Percentiles rank a stretch among this genome's conserved stretches.
Evolutionary conservation across 202 grass and related monocot genomes (phyloP).

Genomic region (Hordeum pubiflorum): DNA sequence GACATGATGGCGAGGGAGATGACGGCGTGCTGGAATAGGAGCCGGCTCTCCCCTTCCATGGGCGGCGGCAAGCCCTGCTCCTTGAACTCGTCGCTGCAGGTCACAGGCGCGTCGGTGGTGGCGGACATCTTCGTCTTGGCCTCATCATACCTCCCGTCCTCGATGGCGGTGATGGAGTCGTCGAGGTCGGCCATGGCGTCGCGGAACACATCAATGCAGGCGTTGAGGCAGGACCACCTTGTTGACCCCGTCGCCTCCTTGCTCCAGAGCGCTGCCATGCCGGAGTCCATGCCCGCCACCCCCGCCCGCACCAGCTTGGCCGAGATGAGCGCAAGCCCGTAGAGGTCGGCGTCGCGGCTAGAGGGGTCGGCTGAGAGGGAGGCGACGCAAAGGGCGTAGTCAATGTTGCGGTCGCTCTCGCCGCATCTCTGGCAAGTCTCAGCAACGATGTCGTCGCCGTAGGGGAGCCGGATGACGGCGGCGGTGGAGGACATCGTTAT

Average conservation of each 20-base stretch:
- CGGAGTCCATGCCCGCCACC: background rate
- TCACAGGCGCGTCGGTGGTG: slow-evolving; percentile 35
- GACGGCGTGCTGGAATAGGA: slow-evolving; percentile 34
- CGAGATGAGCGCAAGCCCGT: slow-evolving; percentile 23
- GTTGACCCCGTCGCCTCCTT: background rate
- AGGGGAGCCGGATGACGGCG: background rate
- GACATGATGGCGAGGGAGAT: slow-evolving; percentile 51
- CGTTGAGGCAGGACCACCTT: slow-evolving; percentile 34
- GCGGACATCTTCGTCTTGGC: slow-evolving; percentile 36
- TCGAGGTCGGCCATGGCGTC: slow-evolving; percentile 26
- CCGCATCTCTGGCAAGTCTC: slow-evolving; percentile 33
- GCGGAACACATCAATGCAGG: slow-evolving; percentile 37
- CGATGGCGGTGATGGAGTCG: slow-evolving; percentile 17
- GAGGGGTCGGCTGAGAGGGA: slow-evolving; percentile 20
- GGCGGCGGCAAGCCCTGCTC: slow-evolving; percentile 35
- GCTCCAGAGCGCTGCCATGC: background rate
- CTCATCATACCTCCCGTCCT: slow-evolving; percentile 22
- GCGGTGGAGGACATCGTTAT: background rate
- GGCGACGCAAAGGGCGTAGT: slow-evolving; percentile 40
- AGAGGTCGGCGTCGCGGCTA: background rate
- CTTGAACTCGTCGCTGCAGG: slow-evolving; percentile 56
- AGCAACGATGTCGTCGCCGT: background rate
- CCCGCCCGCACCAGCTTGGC: background rate
- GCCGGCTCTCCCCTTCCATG: slow-evolving; percentile 21
- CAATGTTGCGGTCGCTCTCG: slow-evolving; percentile 27